phyloP scores from a whole-genome alignment of 1,284 basidiomycete species.

The Ganoderma sp. region DNA sequence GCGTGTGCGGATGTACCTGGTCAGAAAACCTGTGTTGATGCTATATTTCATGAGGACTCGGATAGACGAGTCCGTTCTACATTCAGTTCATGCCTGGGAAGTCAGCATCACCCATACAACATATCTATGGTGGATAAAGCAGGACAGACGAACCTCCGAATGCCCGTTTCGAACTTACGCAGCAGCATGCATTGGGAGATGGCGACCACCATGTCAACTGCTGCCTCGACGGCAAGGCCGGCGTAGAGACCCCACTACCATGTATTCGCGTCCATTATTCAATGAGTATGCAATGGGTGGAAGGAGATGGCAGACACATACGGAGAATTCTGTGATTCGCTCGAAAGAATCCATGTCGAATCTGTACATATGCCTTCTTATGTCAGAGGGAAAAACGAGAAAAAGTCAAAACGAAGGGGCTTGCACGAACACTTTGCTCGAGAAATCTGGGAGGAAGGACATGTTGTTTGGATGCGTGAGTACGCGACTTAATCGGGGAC shows the following conservation, averaged over 20 bases:
- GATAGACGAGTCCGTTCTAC: slow-evolving; percentile 27
- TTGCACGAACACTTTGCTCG: slow-evolving; percentile 25
- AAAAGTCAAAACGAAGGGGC: background rate
- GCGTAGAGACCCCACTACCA: slow-evolving; percentile 35
- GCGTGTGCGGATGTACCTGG: slow-evolving; percentile 24
- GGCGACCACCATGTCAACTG: slow-evolving; percentile 32
- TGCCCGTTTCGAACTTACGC: slow-evolving; percentile 32
- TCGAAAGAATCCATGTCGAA: slow-evolving; percentile 23
- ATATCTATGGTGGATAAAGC: background rate
- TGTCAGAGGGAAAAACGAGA: too few species aligned
- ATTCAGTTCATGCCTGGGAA: background rate
- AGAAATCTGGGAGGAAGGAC: slow-evolving; percentile 26
- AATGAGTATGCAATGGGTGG: background rate
- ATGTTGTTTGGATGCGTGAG: background rate
- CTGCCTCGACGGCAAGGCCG: slow-evolving; percentile 31
- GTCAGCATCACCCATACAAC: background rate
- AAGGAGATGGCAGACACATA: slow-evolving; percentile 7
- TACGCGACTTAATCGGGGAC: too few species aligned
- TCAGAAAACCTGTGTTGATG: slow-evolving; percentile 34
- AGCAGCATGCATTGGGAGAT: slow-evolving; percentile 32
- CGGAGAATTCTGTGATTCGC: slow-evolving; percentile 28
- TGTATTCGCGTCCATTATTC: background rate
- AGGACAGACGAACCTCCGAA: slow-evolving; percentile 27
- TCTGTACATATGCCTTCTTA: slow-evolving; percentile 12
- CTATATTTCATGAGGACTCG: slow-evolving; percentile 30